These are phyloP conservation scores for barley (Hordeum vulgare) DNA, from an alignment of 176 grass and related monocot genomes.

Conservation along the genomic window DNA sequence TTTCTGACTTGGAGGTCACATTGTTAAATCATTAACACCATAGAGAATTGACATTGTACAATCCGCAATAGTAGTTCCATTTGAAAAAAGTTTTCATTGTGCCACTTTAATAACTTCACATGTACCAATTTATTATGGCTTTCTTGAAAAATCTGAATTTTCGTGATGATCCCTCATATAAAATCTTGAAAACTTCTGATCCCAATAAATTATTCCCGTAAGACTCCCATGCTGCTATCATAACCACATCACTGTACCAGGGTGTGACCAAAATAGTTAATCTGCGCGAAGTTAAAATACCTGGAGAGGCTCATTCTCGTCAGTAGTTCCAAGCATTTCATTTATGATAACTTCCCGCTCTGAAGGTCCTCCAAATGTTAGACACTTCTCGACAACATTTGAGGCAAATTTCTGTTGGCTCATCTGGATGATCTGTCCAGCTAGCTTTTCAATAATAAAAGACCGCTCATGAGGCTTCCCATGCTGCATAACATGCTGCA, in stretches of 20 bases:
- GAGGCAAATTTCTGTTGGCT: conserved; percentile 98
- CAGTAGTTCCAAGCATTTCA: conserved; percentile 94
- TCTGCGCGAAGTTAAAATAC: conserved; percentile 14
- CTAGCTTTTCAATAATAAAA: conserved; percentile 78
- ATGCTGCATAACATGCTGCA: conserved; percentile 91
- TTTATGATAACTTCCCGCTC: conserved; percentile 74
- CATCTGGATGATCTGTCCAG: conserved; percentile 96
- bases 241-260: not conserved
- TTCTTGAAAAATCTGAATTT: not conserved
- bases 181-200: not conserved
- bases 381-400: conserved; percentile 94
- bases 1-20: not conserved
- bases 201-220: not conserved
- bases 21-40: not conserved
- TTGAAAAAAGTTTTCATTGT: not conserved
- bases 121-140: not conserved
- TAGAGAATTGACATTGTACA: not conserved
- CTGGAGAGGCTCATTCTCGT: conserved; percentile 94
- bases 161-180: not conserved
- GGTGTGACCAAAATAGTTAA: not conserved
- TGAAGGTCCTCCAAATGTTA: conserved; percentile 72
- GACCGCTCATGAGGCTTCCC: conserved; percentile 78
- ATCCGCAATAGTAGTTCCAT: conserved; percentile 16
- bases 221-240: not conserved
- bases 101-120: not conserved